A percentile compares a stretch with the other conserved stretches of the same genome.
Evolutionary conservation across 805 yeast species (phyloP).

Genomic region (Starmerella ratchasimensis): DNA sequence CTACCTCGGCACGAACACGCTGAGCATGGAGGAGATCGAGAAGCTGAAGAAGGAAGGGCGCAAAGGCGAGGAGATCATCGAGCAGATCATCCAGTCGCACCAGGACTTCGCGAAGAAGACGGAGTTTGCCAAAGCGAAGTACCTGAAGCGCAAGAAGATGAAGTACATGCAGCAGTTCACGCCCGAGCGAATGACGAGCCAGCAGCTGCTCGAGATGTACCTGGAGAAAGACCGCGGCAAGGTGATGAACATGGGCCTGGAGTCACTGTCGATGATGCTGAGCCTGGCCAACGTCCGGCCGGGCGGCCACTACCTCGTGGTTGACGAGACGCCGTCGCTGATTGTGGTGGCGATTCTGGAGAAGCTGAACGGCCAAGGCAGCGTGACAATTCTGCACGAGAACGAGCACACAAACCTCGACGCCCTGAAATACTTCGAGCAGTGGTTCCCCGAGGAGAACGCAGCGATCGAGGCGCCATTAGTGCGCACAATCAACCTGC

Average conservation of each 20-base stretch:
- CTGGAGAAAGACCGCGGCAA: conserved; percentile 60
- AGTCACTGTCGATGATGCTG: conserved; percentile 63
- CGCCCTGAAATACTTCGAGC: conserved; percentile 43
- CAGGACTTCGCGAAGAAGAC: conserved; percentile 82
- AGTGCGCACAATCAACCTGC: conserved; percentile 57
- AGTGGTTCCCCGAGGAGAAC: conserved; percentile 15
- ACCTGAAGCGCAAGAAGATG: conserved; percentile 78
- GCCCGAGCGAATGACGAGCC: conserved; percentile 58
- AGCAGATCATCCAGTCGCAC: conserved; percentile 70
- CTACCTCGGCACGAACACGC: conserved; percentile 57
- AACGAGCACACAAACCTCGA: conserved; percentile 83
- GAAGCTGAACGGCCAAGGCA: conserved; percentile 64
- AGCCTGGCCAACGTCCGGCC: conserved; percentile 72
- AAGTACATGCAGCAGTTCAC: conserved; percentile 80
- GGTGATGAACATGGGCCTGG: conserved; percentile 72
- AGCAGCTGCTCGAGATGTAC: conserved; percentile 58
- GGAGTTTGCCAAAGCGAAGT: conserved; percentile 78
- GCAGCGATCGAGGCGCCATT: conserved; percentile 28
- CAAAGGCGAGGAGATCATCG: conserved; percentile 68
- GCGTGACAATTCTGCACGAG: conserved; percentile 68
- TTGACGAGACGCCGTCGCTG: conserved; percentile 95
- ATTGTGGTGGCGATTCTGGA: conserved; percentile 74
- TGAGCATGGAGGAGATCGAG: conserved; percentile 73
- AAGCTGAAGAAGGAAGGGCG: conserved; percentile 57
- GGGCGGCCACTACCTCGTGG: conserved; percentile 75